Conservation (phyloP, 495 filamentous ascomycete species). For the Lophiotrema nucula region DNA sequence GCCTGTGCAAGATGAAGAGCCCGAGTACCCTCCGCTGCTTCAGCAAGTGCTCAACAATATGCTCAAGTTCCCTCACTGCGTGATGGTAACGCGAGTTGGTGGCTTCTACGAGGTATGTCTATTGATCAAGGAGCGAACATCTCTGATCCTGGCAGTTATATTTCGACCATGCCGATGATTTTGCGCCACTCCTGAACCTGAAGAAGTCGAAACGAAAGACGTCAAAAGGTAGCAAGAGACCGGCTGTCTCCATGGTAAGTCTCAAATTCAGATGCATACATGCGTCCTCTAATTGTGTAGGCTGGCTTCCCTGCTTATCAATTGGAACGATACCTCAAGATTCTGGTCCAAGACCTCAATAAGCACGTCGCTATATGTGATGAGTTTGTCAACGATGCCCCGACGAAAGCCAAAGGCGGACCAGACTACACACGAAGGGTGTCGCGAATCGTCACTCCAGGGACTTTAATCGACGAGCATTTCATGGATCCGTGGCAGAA, state of each 20-base stretch:
- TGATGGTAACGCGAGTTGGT: slow-evolving; percentile 86
- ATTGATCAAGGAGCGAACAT: neutral
- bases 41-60: slow-evolving; percentile 88
- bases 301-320: slow-evolving; percentile 93
- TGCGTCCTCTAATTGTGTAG: slow-evolving; percentile 44
- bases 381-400: slow-evolving; percentile 72
- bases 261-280: neutral
- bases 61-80: slow-evolving; percentile 82
- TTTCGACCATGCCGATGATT: slow-evolving; percentile 87
- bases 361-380: slow-evolving; percentile 92
- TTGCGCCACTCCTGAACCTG: slow-evolving; percentile 79
- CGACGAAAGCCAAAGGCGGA: slow-evolving; percentile 68
- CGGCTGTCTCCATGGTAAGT: slow-evolving; percentile 71
- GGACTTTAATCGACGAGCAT: slow-evolving; percentile 94
- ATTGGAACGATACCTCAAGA: slow-evolving; percentile 85
- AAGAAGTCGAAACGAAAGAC: slow-evolving; percentile 79
- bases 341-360: slow-evolving; percentile 84
- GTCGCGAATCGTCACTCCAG: slow-evolving; percentile 84
- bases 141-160: slow-evolving; percentile 59
- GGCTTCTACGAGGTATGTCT: slow-evolving; percentile 79
- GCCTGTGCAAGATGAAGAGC: slow-evolving; percentile 46
- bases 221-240: slow-evolving; percentile 15
- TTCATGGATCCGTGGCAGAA: slow-evolving; percentile 92
- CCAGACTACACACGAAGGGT: slow-evolving; percentile 81
- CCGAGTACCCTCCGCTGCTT: slow-evolving; percentile 81